Percentiles rank a stretch among this genome's conserved stretches.
phyloP scores from a whole-genome alignment of 1,284 basidiomycete species.

The Pseudozyma sp. region DNA sequence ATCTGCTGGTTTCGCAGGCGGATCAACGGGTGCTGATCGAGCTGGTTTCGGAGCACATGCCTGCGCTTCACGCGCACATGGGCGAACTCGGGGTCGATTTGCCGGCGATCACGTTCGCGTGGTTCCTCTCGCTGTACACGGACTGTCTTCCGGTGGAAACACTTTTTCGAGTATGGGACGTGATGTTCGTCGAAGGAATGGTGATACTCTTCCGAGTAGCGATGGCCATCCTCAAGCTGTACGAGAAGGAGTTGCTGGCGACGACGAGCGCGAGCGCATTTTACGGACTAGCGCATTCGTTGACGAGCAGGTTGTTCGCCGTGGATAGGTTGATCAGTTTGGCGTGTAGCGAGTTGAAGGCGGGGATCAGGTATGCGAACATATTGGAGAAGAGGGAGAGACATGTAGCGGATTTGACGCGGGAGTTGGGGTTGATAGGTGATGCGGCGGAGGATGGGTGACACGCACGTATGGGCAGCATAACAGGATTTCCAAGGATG shows the following conservation, averaged over 20 bases:
- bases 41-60: conserved; percentile 81
- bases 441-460: conserved; percentile 1
- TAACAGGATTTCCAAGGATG: not conserved
- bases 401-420: conserved; percentile 69
- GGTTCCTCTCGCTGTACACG: conserved; percentile 96
- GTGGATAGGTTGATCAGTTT: conserved; percentile 81
- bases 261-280: conserved; percentile 77
- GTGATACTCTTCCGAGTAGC: conserved; percentile 88
- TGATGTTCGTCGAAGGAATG: conserved; percentile 93
- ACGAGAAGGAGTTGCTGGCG: conserved; percentile 82
- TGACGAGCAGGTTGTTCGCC: conserved; percentile 91
- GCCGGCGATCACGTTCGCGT: conserved; percentile 94
- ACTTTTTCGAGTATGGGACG: conserved; percentile 74
- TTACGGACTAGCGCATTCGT: conserved; percentile 84
- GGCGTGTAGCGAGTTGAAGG: conserved; percentile 75
- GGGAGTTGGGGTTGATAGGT: conserved; percentile 20
- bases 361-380: conserved; percentile 77
- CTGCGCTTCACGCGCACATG: conserved; percentile 81
- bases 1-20: conserved; percentile 80
- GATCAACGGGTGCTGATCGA: conserved; percentile 91
- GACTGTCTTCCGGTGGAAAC: conserved; percentile 91
- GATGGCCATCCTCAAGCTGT: conserved; percentile 83
- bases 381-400: conserved; percentile 76
- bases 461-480: not conserved
- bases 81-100: conserved; percentile 85